Evolutionary conservation across 306 rosid species (phyloP).

Genomic region (Vigna unguiculata): DNA sequence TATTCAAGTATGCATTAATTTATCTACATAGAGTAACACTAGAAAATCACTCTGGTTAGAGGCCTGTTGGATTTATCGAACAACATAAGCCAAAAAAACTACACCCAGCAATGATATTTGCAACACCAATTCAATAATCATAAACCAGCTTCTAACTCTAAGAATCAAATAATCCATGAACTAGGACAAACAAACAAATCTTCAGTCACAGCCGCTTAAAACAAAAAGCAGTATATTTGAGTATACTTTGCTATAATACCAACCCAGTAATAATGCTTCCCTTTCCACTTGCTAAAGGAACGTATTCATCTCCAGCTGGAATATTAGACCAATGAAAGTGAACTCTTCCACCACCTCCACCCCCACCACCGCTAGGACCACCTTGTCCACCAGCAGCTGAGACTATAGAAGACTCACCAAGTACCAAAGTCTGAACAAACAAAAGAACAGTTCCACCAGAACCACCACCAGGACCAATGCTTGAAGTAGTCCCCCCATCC

Average conservation of each 20-base stretch:
- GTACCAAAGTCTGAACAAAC: conserved; percentile 69
- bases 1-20: conserved; percentile 28
- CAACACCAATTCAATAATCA: neutral
- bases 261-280: conserved; percentile 85
- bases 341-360: conserved; percentile 98
- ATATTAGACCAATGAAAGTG: conserved; percentile 95
- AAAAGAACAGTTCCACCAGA: conserved; percentile 97
- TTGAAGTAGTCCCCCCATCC: conserved; percentile 52
- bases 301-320: conserved; percentile 87
- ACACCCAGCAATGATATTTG: conserved; percentile 22
- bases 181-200: conserved; percentile 28
- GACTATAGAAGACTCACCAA: conserved; percentile 70
- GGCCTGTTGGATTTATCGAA: conserved; percentile 15
- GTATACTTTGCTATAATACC: conserved; percentile 40
- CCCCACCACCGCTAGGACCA: conserved; percentile 86
- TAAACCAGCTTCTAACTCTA: conserved; percentile 8
- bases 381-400: conserved; percentile 92
- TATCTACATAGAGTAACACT: conserved; percentile 5
- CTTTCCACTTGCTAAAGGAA: conserved; percentile 73
- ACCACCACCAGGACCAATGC: conserved; percentile 95
- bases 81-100: conserved; percentile 25
- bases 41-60: conserved; percentile 18
- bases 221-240: conserved; percentile 38
- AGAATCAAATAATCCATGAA: conserved; percentile 35
- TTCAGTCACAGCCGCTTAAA: conserved; percentile 27